These are phyloP conservation scores for Neohortaea acidophila DNA, from an alignment of 495 filamentous ascomycete species.

Conservation along the genomic window DNA sequence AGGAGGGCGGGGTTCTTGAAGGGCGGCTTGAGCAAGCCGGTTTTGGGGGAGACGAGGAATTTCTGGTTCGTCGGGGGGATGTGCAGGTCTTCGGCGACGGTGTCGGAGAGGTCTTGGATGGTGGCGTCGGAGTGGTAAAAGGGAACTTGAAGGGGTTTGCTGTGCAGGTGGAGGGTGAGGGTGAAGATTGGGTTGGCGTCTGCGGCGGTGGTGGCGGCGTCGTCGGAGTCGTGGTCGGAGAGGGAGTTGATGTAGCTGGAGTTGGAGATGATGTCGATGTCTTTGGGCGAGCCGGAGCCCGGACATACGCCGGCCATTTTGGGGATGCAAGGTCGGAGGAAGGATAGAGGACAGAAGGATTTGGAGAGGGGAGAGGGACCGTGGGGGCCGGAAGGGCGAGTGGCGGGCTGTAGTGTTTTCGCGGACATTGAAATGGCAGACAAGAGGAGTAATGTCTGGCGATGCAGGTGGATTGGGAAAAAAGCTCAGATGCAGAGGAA, in stretches of 20 bases:
- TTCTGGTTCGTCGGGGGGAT: constrained; percentile 61
- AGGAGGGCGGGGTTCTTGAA: constrained; percentile 39
- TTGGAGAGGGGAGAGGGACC: too few species aligned
- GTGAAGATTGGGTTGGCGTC: constrained; percentile 2
- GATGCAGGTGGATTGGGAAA: too few species aligned
- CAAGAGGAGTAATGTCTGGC: too few species aligned
- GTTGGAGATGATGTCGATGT: constrained; percentile 4
- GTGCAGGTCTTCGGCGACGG: constrained; percentile 38
- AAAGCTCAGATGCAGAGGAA: too few species aligned
- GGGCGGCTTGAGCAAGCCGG: constrained; percentile 50
- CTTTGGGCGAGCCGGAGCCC: constrained; percentile 1
- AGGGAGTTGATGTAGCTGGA: background rate
- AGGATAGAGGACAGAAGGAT: too few species aligned
- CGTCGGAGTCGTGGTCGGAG: constrained; percentile 3
- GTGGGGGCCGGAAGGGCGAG: too few species aligned
- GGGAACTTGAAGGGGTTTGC: constrained; percentile 12
- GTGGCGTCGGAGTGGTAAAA: constrained; percentile 30
- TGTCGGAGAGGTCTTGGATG: constrained; percentile 45
- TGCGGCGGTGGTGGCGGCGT: constrained; percentile 1
- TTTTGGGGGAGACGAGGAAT: constrained; percentile 53
- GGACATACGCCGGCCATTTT: background rate
- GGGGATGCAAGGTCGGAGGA: background rate
- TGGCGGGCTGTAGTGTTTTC: too few species aligned
- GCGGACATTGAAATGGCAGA: too few species aligned
- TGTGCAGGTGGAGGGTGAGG: constrained; percentile 16